Evolutionary conservation across 164 flowering plant genomes (phyloP), one percentile per base, ranked within the genome.

Genomic region (Buxus sempervirens): DNA sequence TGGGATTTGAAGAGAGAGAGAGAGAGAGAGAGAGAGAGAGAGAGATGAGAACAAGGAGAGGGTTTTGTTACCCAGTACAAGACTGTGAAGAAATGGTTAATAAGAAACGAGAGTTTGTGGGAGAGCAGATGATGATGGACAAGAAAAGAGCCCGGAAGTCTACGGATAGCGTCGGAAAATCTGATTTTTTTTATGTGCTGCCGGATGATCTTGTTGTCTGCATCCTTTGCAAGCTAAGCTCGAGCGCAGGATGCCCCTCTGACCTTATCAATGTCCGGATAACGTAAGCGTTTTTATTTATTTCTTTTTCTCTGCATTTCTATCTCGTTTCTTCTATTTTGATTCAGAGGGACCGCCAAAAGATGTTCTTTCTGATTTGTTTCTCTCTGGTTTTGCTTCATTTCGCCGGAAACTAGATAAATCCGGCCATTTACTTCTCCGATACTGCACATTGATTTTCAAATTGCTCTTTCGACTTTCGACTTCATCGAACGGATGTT

Each of bases 161-260:
- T 66, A 66, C 76, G 65, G 70, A 62, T 12, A 3, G 8, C 2
- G 20, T 25, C 41, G 65, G 66, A 21, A 58, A 70, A 21, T 54
- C 27, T 28, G 90, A 88, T 70, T 78, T 80, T 25, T 84, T 91
- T 72, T 90, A 89, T 57, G 61, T 75, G 1, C 70, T 91, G 62
- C 93, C 91, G 0, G 97, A 89, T 49, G 97, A 91, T 70, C 83
- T 91, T 42, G 78, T 91, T 26, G 68, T 84, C 54, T 74, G 58
- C 64, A 83, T 91, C 67, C 83, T 91, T 36, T 60, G 73, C 70
- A 91, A 84, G 48, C 86, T 91, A 27, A 78, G 85, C 58, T 79
- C 89, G 65, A 6, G 81, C 32, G 88, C 91, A 14, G 38, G 24
- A 14, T 82, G 73, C 27, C 89, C 95, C 16, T 75, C 90, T 16